Evolutionary conservation across 768 basidiomycete genomes (phyloP).

Genomic region (Boletus sensibilis): DNA sequence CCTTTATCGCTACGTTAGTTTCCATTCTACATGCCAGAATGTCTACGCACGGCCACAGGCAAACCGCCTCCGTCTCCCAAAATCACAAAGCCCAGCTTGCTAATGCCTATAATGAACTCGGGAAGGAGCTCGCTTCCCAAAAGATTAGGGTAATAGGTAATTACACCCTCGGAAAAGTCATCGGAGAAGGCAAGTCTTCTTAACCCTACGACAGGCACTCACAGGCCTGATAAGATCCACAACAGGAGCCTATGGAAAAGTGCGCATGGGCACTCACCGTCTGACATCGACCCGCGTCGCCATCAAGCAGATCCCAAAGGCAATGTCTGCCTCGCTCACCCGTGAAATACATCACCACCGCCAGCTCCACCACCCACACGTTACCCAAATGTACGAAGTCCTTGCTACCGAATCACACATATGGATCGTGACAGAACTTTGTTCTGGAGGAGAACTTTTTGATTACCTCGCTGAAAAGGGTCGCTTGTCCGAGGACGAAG

Average conservation of each 20-base stretch:
- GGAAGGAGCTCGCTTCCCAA: slow-evolving; percentile 89
- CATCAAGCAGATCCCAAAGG: slow-evolving; percentile 97
- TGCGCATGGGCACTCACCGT: slow-evolving; percentile 91
- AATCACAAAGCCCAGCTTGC: slow-evolving; percentile 88
- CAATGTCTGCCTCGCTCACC: slow-evolving; percentile 86
- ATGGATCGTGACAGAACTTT: slow-evolving; percentile 97
- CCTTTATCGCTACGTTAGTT: slow-evolving; percentile 33
- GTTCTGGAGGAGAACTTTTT: slow-evolving; percentile 95
- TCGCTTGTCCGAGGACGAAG: slow-evolving; percentile 79
- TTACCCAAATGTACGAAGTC: slow-evolving; percentile 96
- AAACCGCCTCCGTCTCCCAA: slow-evolving; percentile 58
- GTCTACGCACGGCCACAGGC: slow-evolving; percentile 58
- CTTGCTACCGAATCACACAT: slow-evolving; percentile 94
- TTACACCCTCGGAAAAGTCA: slow-evolving; percentile 90
- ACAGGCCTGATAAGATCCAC: slow-evolving; percentile 22
- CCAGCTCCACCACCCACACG: slow-evolving; percentile 91
- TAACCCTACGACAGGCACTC: slow-evolving; percentile 11
- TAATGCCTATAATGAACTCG: slow-evolving; percentile 95
- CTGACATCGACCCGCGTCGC: slow-evolving; percentile 90
- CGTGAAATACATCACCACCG: slow-evolving; percentile 99
- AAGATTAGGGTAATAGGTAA: slow-evolving; percentile 92
- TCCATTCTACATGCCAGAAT: slow-evolving; percentile 37
- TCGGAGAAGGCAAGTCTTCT: slow-evolving; percentile 79
- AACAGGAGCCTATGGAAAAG: slow-evolving; percentile 92
- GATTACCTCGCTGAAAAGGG: slow-evolving; percentile 98